Base-by-base conservation (phyloP, 805 yeast genomes). In the Suhomyces pyralidae region DNA sequence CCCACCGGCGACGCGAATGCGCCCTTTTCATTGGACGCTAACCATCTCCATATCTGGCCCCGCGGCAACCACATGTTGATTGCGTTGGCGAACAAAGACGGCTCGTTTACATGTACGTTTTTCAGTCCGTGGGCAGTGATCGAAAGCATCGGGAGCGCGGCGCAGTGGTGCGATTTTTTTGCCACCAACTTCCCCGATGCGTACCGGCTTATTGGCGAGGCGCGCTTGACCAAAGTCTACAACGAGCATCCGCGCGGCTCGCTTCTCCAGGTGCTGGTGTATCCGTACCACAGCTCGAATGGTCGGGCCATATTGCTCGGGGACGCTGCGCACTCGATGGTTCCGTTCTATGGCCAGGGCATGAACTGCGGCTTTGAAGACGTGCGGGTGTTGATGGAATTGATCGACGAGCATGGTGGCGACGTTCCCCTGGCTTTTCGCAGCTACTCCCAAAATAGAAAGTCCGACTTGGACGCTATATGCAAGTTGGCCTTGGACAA, bases 271-370 rank as follows among this genome's bases (percentile, higher is more conserved):
- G 79, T 88, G 7, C 79, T 79, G 46, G 85, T 89, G 59, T 71
- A 71, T 48, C 90, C 93, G 2, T 92, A 90, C 69, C 82, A 89
- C 63, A 78, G 75, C 51, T 76, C 77, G 45, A 67, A 76, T 42
- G 88, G 84, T 46, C 80, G 81, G 52, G 84, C 84, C 14, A 71
- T 92, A 8, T 70, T 92, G 10, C 70, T 92, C 26, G 97, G 97
- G 5, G 97, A 92, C 67, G 96, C 97, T 0, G 96, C 97, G 0
- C 97, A 92, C 70, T 83, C 94, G 26, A 92, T 91, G 97, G 97
- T 92, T 5, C 97, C 97, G n/a, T 92, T 92, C 67, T 92, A 91
- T 64, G 97, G 97, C 8, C 97, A 92, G 67, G 97, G 97, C 5
- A 87, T 92, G 93, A 92, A 92, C 67, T 89, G 96, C 65, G 97